A percentile compares a stretch with the other conserved stretches of the same genome.
phyloP scores from a whole-genome alignment of 2,329 filamentous ascomycete species.

The Chrysoporthe cubensis region DNA sequence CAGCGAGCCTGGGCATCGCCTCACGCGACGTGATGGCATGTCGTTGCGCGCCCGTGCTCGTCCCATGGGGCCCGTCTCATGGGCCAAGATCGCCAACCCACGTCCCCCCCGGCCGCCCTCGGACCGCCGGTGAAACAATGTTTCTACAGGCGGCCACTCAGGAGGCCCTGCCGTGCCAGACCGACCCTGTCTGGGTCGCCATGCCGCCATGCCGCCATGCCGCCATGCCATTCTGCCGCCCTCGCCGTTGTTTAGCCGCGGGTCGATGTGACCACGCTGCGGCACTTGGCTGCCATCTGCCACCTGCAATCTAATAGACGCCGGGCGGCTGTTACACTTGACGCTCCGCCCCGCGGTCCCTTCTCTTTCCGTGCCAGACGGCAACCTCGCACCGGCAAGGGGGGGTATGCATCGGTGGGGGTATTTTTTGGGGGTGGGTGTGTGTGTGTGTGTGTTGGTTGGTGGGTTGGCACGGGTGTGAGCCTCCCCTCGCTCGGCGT shows the following conservation, averaged over 20 bases:
- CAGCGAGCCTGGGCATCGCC: not conserved
- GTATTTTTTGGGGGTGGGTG: not conserved
- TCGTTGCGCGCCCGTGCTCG: not conserved
- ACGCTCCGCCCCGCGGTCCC: slow-evolving; percentile 14
- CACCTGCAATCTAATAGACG: slow-evolving; percentile 12
- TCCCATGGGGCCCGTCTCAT: not conserved
- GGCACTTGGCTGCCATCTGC: not conserved
- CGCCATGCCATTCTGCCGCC: not conserved
- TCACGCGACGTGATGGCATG: not conserved
- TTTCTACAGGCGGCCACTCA: slow-evolving; percentile 23
- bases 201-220: not conserved
- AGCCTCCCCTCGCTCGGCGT: not conserved
- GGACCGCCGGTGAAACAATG: slow-evolving; percentile 23
- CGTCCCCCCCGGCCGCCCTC: not conserved
- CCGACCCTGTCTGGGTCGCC: slow-evolving; percentile 8
- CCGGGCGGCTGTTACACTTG: slow-evolving; percentile 18
- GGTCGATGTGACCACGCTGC: slow-evolving; percentile 10
- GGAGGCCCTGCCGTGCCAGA: not conserved
- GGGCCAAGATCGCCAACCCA: not conserved
- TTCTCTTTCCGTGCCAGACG: not conserved
- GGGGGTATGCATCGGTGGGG: not conserved
- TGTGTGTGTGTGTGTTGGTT: no score
- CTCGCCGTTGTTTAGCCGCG: slow-evolving; percentile 22
- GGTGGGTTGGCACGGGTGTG: not conserved
- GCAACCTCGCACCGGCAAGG: not conserved